These are phyloP conservation scores for Yamadazyma takamatsuzukensis DNA, from an alignment of 805 yeast genomes.

Conservation along the genomic window DNA sequence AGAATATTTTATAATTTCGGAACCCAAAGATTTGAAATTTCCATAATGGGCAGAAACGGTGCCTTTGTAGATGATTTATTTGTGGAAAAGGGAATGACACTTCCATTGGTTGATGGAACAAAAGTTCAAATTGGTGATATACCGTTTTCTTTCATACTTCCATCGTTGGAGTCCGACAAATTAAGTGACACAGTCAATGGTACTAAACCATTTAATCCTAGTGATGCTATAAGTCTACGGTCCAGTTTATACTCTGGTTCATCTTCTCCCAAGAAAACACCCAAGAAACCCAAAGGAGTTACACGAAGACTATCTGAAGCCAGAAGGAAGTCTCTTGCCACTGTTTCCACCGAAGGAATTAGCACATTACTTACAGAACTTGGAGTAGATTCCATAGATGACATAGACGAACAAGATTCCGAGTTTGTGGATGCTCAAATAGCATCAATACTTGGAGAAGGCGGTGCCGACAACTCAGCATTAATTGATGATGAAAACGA, in stretches of 20 bases:
- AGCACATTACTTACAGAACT: constrained; percentile 33
- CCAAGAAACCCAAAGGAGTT: constrained; percentile 5
- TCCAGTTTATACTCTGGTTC: constrained; percentile 39
- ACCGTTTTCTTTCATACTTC: constrained; percentile 81
- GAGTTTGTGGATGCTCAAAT: constrained; percentile 30
- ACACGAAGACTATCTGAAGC: constrained; percentile 31
- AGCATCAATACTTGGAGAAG: constrained; percentile 25
- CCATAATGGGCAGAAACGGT: constrained; percentile 92
- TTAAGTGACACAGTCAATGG: constrained; percentile 14
- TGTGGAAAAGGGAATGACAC: constrained; percentile 87
- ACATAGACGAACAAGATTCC: constrained; percentile 23
- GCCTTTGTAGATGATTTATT: constrained; percentile 92
- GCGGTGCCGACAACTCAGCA: constrained; percentile 20
- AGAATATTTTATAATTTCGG: constrained; percentile 96
- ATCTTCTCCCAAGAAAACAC: constrained; percentile 11
- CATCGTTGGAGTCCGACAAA: constrained; percentile 51
- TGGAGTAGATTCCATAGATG: constrained; percentile 29
- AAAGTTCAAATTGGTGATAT: constrained; percentile 92
- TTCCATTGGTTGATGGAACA: constrained; percentile 76
- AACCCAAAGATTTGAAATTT: constrained; percentile 87
- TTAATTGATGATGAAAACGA: constrained; percentile 13
- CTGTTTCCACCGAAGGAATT: constrained; percentile 38
- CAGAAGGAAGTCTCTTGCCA: constrained; percentile 34
- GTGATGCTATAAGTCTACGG: constrained; percentile 57
- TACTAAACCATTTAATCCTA: constrained; percentile 49